Base-by-base conservation (phyloP, 2,329 filamentous ascomycete species). In the Gaeumannomyces sp. region DNA sequence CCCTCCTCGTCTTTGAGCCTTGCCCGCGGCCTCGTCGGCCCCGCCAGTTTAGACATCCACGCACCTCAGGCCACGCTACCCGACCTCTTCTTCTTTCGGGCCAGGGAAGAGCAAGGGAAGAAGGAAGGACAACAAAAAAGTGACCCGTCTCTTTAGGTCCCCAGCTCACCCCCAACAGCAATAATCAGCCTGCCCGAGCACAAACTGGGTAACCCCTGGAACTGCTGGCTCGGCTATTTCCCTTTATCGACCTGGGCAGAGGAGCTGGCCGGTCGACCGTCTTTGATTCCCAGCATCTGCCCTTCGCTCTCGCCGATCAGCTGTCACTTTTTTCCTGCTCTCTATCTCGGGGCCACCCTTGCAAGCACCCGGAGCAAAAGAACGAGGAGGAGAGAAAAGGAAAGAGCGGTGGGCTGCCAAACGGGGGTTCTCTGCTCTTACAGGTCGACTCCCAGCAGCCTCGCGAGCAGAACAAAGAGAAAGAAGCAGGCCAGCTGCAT, bases 291-390 rank as follows among this genome's bases (percentile, higher is more conserved):
- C 38, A 50, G 27, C 19, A 28, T 31, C 35, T 45, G 57, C 22
- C 57, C 57, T 53, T 62, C 60, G 62, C n/a, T 57, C 25, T 64
- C 35, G 31, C 62, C 31, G 62, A 59, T 64, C 62, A 45, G n/a
- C 57, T 64, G 62, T 64, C 62, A 64, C 56, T 58, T 64, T 64
- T 61, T 27, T 45, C 33, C 22, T 33, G 16, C 29, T 59, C 50
- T 35, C 33, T 61, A 50, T 35, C 45, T 38, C 61, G 35, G n/a
- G 57, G 35, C 45, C 45, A 27, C 22, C 62, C 38, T 59, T 16
- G n/a, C 50, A 28, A 28, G 5, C 61, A 22, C 16, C 31, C 14
- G 28, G 62, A 38, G 13, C n/a, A 59, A 57, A 45, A 19, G 31
- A 33, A 14, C 25, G 16, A 35, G 22, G 8, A n/a, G 22, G 45